Conservation (phyloP, 768 basidiomycete genomes). For the Mycena chlorophos region DNA sequence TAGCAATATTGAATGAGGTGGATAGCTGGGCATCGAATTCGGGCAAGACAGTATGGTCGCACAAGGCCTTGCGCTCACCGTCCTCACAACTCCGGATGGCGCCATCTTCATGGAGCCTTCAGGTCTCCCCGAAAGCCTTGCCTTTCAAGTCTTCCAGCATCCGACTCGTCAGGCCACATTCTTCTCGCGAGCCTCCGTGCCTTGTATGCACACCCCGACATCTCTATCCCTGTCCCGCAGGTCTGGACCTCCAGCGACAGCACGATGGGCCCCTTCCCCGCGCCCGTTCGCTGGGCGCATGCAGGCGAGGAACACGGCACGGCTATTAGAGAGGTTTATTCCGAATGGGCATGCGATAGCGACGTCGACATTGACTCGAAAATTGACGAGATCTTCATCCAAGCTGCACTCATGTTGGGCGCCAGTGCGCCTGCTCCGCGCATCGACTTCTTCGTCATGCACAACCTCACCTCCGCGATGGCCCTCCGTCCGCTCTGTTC, state of each 20-base stretch:
- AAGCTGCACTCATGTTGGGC: conserved; percentile 2
- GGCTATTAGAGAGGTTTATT: conserved; percentile 3
- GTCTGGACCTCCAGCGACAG: no score
- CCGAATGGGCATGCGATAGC: conserved; percentile 6
- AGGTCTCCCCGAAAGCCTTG: conserved; percentile 11
- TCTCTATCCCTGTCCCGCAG: no score
- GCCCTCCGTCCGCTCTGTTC: conserved; percentile 3
- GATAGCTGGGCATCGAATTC: conserved; percentile 8
- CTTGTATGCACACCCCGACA: no score
- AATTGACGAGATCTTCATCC: conserved; percentile 2
- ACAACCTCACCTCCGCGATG: conserved; percentile 2
- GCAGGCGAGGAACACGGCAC: not conserved
- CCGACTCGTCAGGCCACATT: no score
- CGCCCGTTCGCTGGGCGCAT: not conserved
- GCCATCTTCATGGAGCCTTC: not conserved
- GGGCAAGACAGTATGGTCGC: conserved; percentile 14
- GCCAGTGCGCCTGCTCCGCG: not conserved
- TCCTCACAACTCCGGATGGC: not conserved
- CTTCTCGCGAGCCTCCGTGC: no score
- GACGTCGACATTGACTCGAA: not conserved
- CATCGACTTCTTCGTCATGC: conserved; percentile 15
- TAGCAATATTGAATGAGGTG: not conserved
- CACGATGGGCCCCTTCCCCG: not conserved
- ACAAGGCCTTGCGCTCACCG: not conserved
- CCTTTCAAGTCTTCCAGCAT: no score